phyloP scores from a whole-genome alignment of 2,329 filamentous ascomycete species.

The Emmonsiellopsis sp. region DNA sequence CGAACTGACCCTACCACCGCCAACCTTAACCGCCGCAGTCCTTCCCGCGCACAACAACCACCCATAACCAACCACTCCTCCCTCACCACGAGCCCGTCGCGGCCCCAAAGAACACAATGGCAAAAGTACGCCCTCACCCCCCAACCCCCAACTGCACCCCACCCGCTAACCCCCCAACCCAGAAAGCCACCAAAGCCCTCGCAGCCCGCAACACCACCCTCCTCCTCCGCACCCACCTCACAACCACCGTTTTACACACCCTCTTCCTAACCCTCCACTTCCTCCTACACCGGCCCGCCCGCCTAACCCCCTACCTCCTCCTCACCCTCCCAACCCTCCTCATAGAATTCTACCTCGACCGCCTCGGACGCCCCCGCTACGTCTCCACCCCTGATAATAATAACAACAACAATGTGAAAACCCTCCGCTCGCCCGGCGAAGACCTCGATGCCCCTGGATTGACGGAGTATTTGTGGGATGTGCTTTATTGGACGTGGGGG shows the following conservation, averaged over 20 bases:
- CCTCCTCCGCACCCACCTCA: slow-evolving; percentile 73
- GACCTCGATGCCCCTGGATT: slow-evolving; percentile 79
- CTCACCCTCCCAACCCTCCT: slow-evolving; percentile 65
- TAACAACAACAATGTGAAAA: slow-evolving; percentile 11
- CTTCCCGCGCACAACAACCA: too few relatives aligned
- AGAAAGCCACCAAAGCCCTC: slow-evolving; percentile 47
- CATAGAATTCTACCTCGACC: slow-evolving; percentile 80
- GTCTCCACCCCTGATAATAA: slow-evolving; percentile 39
- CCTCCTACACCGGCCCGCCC: slow-evolving; percentile 52
- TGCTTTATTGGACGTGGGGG: slow-evolving; percentile 88
- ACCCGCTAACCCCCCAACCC: background rate
- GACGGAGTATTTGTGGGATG: slow-evolving; percentile 97
- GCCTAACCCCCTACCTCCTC: slow-evolving; percentile 56
- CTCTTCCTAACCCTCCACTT: slow-evolving; percentile 67
- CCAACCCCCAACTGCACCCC: background rate
- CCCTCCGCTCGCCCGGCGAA: slow-evolving; percentile 70
- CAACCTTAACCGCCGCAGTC: too few relatives aligned
- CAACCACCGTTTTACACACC: slow-evolving; percentile 60
- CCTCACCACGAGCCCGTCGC: too few relatives aligned
- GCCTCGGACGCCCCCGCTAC: slow-evolving; percentile 68
- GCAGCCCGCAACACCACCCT: slow-evolving; percentile 70
- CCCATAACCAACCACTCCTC: background rate
- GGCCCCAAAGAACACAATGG: too few relatives aligned
- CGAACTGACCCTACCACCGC: too few relatives aligned
- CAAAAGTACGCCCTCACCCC: background rate